Evolutionary conservation across 495 filamentous ascomycete genomes (phyloP).

Genomic region (Aspergillus bridgeri): DNA sequence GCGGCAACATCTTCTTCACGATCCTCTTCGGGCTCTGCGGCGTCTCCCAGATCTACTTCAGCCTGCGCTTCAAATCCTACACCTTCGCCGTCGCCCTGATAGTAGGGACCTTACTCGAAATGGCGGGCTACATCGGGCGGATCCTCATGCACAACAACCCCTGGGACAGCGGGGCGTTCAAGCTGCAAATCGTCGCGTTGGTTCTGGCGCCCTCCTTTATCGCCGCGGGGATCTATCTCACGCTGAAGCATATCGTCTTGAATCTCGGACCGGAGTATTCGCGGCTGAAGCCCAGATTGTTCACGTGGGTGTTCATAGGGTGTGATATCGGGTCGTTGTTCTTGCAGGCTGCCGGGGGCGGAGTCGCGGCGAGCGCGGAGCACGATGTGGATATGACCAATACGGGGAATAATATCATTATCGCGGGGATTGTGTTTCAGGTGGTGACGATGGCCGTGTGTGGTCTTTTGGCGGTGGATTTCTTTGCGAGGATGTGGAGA

Average conservation of each 20-base stretch:
- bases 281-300: slow-evolving; percentile 52
- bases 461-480: slow-evolving; percentile 48
- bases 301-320: slow-evolving; percentile 66
- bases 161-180: slow-evolving; percentile 55
- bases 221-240: slow-evolving; percentile 64
- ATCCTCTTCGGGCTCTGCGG: slow-evolving; percentile 51
- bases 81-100: slow-evolving; percentile 53
- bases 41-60: slow-evolving; percentile 44
- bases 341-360: slow-evolving; percentile 63
- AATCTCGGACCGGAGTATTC: slow-evolving; percentile 52
- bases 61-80: slow-evolving; percentile 59
- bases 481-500: slow-evolving; percentile 41
- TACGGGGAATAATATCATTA: slow-evolving; percentile 58
- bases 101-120: slow-evolving; percentile 45
- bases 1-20: slow-evolving; percentile 59
- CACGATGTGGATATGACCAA: slow-evolving; percentile 10
- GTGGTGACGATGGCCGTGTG: slow-evolving; percentile 61
- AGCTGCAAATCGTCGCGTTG: slow-evolving; percentile 65
- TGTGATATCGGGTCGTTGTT: slow-evolving; percentile 62
- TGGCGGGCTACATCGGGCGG: slow-evolving; percentile 58
- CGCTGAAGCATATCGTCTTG: slow-evolving; percentile 62
- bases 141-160: slow-evolving; percentile 59
- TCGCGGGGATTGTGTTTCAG: slow-evolving; percentile 69
- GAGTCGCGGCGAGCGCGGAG: slow-evolving; percentile 52
- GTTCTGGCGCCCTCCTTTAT: slow-evolving; percentile 64